Percentiles rank a stretch among this genome's conserved stretches.
These are phyloP conservation scores for Dicorynia guianensis DNA, from an alignment of 306 rosid genomes.

Conservation along the genomic window DNA sequence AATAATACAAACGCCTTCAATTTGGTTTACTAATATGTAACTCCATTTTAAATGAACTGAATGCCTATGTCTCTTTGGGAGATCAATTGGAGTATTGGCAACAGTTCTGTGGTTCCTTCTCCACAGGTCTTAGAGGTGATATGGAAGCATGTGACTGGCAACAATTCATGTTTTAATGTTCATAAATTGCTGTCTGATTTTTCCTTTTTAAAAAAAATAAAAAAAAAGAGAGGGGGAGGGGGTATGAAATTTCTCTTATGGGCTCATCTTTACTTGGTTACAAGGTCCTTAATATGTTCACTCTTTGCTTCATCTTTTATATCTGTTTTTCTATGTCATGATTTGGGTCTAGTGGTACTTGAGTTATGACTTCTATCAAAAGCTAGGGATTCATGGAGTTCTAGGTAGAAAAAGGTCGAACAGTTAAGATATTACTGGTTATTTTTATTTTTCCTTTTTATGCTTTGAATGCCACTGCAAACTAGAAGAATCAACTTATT, in stretches of 20 bases:
- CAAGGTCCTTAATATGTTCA: too few relatives aligned
- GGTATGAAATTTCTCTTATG: too few relatives aligned
- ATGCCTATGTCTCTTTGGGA: not conserved
- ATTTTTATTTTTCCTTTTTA: slow-evolving; percentile 4
- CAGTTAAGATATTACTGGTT: slow-evolving; percentile 10
- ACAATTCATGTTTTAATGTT: not conserved
- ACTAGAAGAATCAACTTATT: not conserved
- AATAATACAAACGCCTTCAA: not conserved
- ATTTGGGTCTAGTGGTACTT: not conserved
- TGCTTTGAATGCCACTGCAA: slow-evolving; percentile 14
- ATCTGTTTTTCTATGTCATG: not conserved
- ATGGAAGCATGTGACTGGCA: too few relatives aligned
- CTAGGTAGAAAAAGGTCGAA: not conserved
- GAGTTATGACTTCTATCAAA: not conserved
- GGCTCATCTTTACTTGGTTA: too few relatives aligned
- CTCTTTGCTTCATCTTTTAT: too few relatives aligned
- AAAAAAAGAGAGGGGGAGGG: too few relatives aligned
- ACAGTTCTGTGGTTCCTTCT: not conserved
- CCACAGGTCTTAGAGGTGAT: not conserved
- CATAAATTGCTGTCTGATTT: not conserved
- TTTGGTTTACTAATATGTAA: not conserved
- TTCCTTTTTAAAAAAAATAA: too few relatives aligned
- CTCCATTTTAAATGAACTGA: not conserved
- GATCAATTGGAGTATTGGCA: not conserved
- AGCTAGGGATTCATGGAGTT: not conserved